Conservation (phyloP, 805 yeast species). For the Starmera quercuum region DNA sequence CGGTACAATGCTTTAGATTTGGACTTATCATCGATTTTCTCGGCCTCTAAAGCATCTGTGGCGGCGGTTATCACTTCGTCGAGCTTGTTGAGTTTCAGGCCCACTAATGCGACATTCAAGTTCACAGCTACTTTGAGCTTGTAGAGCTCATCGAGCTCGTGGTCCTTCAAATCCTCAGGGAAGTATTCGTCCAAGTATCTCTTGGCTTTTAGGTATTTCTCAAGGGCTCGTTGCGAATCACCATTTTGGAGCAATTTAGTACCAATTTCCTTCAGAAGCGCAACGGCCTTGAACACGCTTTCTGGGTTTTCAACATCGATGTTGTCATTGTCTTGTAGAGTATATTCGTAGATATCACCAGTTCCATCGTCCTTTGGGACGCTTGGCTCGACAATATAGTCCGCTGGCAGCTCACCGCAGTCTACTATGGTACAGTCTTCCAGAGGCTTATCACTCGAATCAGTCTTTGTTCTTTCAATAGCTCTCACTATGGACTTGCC, state of each 20-base stretch:
- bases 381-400: constrained; percentile 39
- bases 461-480: constrained; percentile 67
- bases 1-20: constrained; percentile 83
- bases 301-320: constrained; percentile 55
- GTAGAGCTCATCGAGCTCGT: constrained; percentile 40
- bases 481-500: constrained; percentile 78
- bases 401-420: constrained; percentile 70
- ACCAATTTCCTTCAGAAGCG: constrained; percentile 66
- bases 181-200: constrained; percentile 63
- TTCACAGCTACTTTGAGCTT: constrained; percentile 54
- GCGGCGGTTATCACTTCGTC: constrained; percentile 52
- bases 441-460: constrained; percentile 61
- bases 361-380: constrained; percentile 61
- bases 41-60: constrained; percentile 57
- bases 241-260: constrained; percentile 66
- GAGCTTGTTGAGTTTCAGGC: constrained; percentile 53
- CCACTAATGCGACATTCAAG: constrained; percentile 69
- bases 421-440: constrained; percentile 64
- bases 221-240: constrained; percentile 45
- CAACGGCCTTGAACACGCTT: constrained; percentile 59
- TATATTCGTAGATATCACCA: constrained; percentile 78
- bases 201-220: constrained; percentile 68
- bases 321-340: constrained; percentile 63
- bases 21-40: constrained; percentile 47
- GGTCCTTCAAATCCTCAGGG: constrained; percentile 60